Evolutionary conservation across 148 eudicot species (phyloP), one percentile per base, ranked within the genome.

Genomic region (Pouteria glomerata): DNA sequence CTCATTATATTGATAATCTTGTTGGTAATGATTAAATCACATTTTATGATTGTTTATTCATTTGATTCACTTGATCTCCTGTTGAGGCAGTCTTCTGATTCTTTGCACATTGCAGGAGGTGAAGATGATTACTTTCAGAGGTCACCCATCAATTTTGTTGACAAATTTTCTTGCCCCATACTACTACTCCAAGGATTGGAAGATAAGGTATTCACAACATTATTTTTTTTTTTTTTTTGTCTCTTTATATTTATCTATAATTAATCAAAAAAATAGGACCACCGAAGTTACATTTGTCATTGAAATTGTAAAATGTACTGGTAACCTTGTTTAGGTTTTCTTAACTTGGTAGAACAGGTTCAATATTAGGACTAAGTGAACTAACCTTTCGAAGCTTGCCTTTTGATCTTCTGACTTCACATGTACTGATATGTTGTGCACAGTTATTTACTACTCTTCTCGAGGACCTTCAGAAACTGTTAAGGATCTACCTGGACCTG

Each of bases 111-210:
- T 78, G 77, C 82, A 93, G 98, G 98, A 70, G 75, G 45, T 76
- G 95, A 87, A 73, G 78, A 78, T 61, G 90, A 81, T 30, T 91
- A 79, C 79, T 73, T 68, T 80, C 93, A 91, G 76, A 83, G 89
- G 73, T 84, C 92, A 11, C 98, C 98, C 52, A 89, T 91, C 85
- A 91, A 93, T 82, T 84, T 77, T 79, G 96, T 83, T 68, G 90
- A 87, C 69, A 78, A 80, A 48, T 91, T 93, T 80, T 93, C 97
- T 68, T 89, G 98, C 71, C 98, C 98, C 33, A 86, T 91, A 68
- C 82, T 93, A 69, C 81, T 91, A 59, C 90, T 93, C 74, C 98
- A 93, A 82, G 98, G 98, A 68, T 76, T 90, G 73, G 97, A 91
- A 29, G 97, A 93, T 84, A 89, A 83, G 90, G 97, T 89, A 83